phyloP scores from a whole-genome alignment of 306 rosid species.

The Vigna reflexopilosa region DNA sequence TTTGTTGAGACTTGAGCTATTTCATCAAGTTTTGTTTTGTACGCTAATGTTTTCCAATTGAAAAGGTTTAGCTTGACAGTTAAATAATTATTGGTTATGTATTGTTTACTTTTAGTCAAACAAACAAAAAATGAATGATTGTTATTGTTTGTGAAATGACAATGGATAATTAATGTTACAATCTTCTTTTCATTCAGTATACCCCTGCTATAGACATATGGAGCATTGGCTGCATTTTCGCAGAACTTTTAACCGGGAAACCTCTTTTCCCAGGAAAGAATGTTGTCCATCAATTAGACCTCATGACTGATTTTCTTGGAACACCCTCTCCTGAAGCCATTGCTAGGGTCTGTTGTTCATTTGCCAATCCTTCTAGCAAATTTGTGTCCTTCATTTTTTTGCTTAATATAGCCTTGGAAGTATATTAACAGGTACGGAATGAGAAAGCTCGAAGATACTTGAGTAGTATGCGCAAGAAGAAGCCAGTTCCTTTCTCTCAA shows the following conservation, averaged over 20 bases:
- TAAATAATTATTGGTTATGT: neutral
- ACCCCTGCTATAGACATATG: conserved; percentile 94
- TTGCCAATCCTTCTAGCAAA: conserved; percentile 6
- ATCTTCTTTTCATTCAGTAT: conserved; percentile 55
- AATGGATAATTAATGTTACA: neutral
- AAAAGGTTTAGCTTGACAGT: conserved; percentile 11
- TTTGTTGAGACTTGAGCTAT: neutral
- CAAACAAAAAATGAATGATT: neutral
- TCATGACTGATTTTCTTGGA: conserved; percentile 73
- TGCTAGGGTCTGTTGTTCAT: conserved; percentile 70
- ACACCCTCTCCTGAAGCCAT: conserved; percentile 81
- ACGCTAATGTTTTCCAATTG: conserved; percentile 3
- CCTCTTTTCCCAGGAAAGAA: conserved; percentile 95
- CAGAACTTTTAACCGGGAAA: conserved; percentile 89
- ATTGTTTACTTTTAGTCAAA: neutral
- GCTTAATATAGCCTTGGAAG: conserved; percentile 17
- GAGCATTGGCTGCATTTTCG: conserved; percentile 95
- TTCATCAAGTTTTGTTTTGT: neutral
- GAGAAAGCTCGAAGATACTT: conserved; percentile 93
- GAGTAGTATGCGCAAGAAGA: conserved; percentile 89
- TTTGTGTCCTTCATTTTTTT: neutral
- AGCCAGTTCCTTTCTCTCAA: conserved; percentile 76
- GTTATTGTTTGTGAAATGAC: conserved; percentile 14
- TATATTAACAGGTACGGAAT: conserved; percentile 65
- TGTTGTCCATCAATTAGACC: conserved; percentile 65